Evolutionary conservation across 768 basidiomycete species (phyloP).

Genomic region (Collybiopsis confluens): DNA sequence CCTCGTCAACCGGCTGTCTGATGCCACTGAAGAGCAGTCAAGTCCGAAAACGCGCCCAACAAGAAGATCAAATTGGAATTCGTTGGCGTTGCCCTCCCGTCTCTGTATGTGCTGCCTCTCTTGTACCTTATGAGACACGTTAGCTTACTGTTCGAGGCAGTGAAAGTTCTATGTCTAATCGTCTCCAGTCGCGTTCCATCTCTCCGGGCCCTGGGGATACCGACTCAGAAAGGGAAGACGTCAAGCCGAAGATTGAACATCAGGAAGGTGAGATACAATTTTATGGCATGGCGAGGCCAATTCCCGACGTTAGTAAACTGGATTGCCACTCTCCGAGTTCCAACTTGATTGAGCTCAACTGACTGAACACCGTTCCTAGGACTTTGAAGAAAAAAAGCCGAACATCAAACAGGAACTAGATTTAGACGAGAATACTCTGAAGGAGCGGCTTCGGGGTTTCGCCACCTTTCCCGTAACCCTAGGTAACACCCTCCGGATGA

Average conservation of each 20-base stretch:
- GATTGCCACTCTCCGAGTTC: no score
- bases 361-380: no score
- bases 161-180: no score
- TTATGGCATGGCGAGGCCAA: not conserved
- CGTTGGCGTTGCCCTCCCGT: not conserved
- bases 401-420: not conserved
- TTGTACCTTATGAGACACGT: no score
- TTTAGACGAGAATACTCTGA: not conserved
- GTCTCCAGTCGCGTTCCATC: not conserved
- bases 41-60: not conserved
- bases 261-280: not conserved
- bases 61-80: not conserved
- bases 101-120: not conserved
- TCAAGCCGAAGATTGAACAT: not conserved
- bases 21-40: no score
- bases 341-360: no score
- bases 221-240: not conserved
- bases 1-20: no score
- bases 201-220: not conserved
- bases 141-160: no score
- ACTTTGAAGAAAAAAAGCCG: not conserved
- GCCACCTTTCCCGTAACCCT: not conserved
- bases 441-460: not conserved
- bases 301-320: not conserved
- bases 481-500: not conserved